Percentiles rank a stretch among this genome's conserved stretches.
Evolutionary conservation across 1,284 basidiomycete genomes (phyloP).

Genomic region (Boletus semigastroideus): DNA sequence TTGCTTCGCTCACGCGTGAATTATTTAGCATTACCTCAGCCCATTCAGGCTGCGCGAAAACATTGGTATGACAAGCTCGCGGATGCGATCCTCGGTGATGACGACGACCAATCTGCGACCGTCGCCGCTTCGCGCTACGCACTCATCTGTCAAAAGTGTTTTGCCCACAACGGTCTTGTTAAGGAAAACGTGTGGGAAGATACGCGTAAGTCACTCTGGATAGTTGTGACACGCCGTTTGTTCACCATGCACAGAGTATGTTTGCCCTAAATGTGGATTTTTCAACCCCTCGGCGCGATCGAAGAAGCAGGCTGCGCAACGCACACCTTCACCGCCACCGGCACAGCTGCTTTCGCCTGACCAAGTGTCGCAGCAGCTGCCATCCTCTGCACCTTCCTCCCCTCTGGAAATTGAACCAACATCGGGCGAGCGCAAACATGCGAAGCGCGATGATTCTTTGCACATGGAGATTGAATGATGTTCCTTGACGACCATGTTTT

Average conservation of each 20-base stretch:
- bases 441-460: constrained; percentile 8
- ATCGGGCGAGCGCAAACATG: neutral
- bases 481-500: neutral
- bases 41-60: constrained; percentile 63
- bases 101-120: constrained; percentile 52
- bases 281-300: constrained; percentile 63
- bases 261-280: constrained; percentile 72
- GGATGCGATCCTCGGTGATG: constrained; percentile 84
- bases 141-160: constrained; percentile 92
- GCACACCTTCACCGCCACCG: constrained; percentile 29
- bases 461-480: constrained; percentile 17
- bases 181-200: constrained; percentile 88
- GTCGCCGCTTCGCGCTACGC: constrained; percentile 74
- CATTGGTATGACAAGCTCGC: constrained; percentile 89
- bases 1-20: constrained; percentile 9
- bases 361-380: constrained; percentile 6
- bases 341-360: constrained; percentile 8
- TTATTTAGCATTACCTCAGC: constrained; percentile 37
- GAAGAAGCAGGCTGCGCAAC: constrained; percentile 31
- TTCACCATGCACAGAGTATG: constrained; percentile 53
- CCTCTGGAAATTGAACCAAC: constrained; percentile 1
- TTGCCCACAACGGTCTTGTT: constrained; percentile 92
- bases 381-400: neutral
- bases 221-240: neutral
- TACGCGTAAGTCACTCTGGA: constrained; percentile 64